Base-by-base conservation (phyloP, 306 rosid species). In the Vachellia collinsii region DNA sequence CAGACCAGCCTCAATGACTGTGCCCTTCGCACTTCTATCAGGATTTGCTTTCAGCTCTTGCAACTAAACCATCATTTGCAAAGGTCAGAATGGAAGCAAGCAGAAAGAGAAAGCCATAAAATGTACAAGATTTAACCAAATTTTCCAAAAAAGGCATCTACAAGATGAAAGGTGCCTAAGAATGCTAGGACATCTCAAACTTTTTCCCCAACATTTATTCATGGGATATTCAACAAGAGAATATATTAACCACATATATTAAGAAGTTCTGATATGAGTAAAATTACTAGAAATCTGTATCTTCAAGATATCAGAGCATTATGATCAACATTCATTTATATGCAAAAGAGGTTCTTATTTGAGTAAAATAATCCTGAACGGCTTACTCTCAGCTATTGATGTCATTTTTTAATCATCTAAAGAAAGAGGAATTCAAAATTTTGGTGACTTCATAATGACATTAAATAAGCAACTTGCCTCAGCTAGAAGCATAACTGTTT, bases 21-120 rank as follows among this genome's bases (percentile, higher is more conserved):
- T 93, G 79, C 99, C 99, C 89, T 84, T 92, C 7, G 97, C 97
- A 79, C 79, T 92, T 89, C 98, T 90, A 84, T 90, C 88, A 42
- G 98, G 99, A 89, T 95, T 95, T 54, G 97, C 99, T 90, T 93
- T 95, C 88, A 95, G 87, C 83, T 95, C 99, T 95, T 93, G 99
- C 91, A 95, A 86, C 99, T 95, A 80, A 79, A 86, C 74, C 50
- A 87, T 48, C 63, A 61, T 61, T 89, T 64, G 69, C 81, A 66
- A 64, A 75, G 61, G 77, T 88, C 81, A 87, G 90, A 79, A 78
- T 79, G 74, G 54, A 78, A 13, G 11, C 29, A 65, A 78, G 82
- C 72, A 81, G 69, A 79, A 48, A 69, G 25, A 37, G 73, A 50
- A 72, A 76, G 6, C 61, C 65, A 44, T n/a, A 61, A 36, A 3